Conservation (phyloP, 164 flowering plant species). For the Magnolia sinica region DNA sequence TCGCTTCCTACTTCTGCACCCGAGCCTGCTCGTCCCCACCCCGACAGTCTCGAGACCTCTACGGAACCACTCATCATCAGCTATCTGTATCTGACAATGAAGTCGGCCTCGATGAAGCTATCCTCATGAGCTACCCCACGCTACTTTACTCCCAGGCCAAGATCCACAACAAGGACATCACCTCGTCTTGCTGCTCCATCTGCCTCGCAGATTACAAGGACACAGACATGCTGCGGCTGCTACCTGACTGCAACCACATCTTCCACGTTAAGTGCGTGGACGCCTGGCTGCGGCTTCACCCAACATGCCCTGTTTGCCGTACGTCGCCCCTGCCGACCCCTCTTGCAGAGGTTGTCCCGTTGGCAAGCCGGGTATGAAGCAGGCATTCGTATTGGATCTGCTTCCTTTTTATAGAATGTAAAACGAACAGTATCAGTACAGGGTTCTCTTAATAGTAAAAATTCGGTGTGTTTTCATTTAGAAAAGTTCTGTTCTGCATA, state of each 20-base stretch:
- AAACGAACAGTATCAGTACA: no score
- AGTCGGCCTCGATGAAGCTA: conserved; percentile 67
- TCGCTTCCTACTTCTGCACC: conserved; percentile 77
- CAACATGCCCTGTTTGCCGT: conserved; percentile 83
- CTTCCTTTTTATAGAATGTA: no score
- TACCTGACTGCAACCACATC: conserved; percentile 77
- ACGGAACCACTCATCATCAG: neutral
- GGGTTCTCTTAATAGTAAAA: no score
- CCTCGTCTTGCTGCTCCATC: conserved; percentile 55
- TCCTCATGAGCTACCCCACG: conserved; percentile 62
- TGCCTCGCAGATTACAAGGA: conserved; percentile 76
- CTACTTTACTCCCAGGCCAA: conserved; percentile 55
- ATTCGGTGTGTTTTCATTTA: no score
- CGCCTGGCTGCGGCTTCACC: conserved; percentile 67
- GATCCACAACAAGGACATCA: conserved; percentile 31
- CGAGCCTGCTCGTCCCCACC: conserved; percentile 9
- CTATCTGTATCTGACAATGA: conserved; percentile 16
- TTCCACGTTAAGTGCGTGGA: conserved; percentile 74
- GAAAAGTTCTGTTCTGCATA: no score
- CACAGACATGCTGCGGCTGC: conserved; percentile 46
- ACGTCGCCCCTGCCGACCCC: conserved; percentile 69
- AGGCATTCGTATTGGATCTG: no score
- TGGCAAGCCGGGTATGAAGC: conserved; percentile 25
- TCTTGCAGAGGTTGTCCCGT: conserved; percentile 67
- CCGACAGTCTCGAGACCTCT: neutral